phyloP scores from a whole-genome alignment of 2,329 filamentous ascomycete species.

The Trichoderma hamatum region DNA sequence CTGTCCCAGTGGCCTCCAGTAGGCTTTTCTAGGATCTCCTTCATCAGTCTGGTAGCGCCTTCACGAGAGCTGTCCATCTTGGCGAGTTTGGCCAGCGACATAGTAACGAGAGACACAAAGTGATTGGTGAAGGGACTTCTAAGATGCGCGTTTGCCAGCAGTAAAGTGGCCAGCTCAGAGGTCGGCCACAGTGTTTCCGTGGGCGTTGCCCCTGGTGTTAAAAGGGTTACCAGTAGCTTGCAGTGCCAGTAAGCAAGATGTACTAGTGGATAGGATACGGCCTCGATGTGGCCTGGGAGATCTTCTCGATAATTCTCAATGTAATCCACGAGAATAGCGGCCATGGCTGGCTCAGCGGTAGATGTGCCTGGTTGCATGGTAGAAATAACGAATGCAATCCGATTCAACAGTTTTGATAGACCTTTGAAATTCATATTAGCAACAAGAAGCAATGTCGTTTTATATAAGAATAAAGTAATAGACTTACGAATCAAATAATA shows the following conservation, averaged over 20 bases:
- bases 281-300: conserved; percentile 60
- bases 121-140: conserved; percentile 69
- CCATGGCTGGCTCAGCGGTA: conserved; percentile 41
- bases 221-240: conserved; percentile 64
- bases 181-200: conserved; percentile 63
- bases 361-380: conserved; percentile 41
- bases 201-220: conserved; percentile 58
- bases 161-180: conserved; percentile 59
- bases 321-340: conserved; percentile 42
- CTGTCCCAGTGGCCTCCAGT: conserved; percentile 59
- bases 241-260: conserved; percentile 73
- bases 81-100: conserved; percentile 63
- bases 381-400: conserved; percentile 45
- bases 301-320: conserved; percentile 67
- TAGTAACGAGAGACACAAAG: conserved; percentile 61
- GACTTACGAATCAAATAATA: conserved; percentile 68
- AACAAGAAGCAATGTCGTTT: neutral
- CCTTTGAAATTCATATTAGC: conserved; percentile 43
- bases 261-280: conserved; percentile 56
- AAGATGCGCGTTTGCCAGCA: conserved; percentile 58
- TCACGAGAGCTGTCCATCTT: conserved; percentile 59
- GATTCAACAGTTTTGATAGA: conserved; percentile 58
- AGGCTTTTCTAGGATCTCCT: conserved; percentile 59
- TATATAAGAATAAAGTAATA: conserved; percentile 30
- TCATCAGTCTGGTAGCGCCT: conserved; percentile 59